These are phyloP conservation scores for Leishmania aethiopica DNA, from an alignment of 208 protist species.

Conservation along the genomic window DNA sequence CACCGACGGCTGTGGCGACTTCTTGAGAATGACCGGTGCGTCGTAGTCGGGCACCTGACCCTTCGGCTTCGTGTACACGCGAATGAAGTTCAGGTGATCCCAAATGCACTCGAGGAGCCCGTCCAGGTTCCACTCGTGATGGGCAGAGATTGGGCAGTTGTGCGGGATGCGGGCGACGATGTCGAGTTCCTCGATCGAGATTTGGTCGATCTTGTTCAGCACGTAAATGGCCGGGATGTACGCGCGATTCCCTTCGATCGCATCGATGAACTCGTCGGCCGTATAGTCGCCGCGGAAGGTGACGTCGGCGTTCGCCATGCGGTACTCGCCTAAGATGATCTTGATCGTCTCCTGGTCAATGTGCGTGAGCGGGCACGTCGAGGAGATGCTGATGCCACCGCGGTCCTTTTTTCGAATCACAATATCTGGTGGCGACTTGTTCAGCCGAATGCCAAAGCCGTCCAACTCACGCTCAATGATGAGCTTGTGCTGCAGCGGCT, in stretches of 20 bases:
- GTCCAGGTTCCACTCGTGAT: conserved; percentile 98
- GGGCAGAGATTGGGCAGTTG: conserved; percentile 97
- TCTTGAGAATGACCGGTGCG: conserved; percentile 96
- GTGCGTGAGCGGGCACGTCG: conserved; percentile 87
- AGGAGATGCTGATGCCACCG: conserved; percentile 90
- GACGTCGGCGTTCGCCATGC: conserved; percentile 96
- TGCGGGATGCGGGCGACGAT: conserved; percentile 96
- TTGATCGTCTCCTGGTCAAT: conserved; percentile 94
- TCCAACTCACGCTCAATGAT: conserved; percentile 98
- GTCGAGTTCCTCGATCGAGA: conserved; percentile 97
- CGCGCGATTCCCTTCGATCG: conserved; percentile 96
- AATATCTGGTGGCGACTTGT: conserved; percentile 97
- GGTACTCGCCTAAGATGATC: conserved; percentile 94
- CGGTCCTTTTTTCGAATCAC: conserved; percentile 96
- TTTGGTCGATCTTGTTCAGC: conserved; percentile 99
- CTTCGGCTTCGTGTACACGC: conserved; percentile 98
- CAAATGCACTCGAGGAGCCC: conserved; percentile 98
- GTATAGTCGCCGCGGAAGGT: conserved; percentile 94
- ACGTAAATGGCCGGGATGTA: conserved; percentile 98
- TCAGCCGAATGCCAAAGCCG: conserved; percentile 99
- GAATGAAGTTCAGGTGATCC: conserved; percentile 97
- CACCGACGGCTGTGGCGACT: conserved; percentile 84
- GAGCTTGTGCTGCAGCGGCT: conserved; percentile 96
- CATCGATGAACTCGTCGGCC: conserved; percentile 98
- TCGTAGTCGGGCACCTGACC: conserved; percentile 98